Evolutionary conservation across 2,329 filamentous ascomycete genomes (phyloP).

Genomic region (Penicillium expansum): DNA sequence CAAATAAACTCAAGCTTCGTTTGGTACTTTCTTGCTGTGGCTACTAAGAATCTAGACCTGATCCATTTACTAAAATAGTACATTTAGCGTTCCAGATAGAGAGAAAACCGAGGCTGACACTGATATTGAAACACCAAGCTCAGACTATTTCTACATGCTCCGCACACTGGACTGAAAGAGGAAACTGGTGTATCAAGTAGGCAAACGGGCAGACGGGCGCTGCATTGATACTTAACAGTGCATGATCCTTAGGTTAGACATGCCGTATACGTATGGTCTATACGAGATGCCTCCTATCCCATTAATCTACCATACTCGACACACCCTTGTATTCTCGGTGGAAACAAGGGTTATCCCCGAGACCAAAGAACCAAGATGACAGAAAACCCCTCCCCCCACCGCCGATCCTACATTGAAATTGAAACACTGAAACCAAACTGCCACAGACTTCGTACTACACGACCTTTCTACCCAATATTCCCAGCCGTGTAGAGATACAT

Average conservation of each 20-base stretch:
- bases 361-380: not conserved
- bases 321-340: not conserved
- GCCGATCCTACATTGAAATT: not conserved
- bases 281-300: not conserved
- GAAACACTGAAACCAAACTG: not conserved
- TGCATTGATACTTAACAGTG: not conserved
- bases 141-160: not conserved
- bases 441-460: not conserved
- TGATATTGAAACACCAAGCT: not conserved
- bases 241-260: not conserved
- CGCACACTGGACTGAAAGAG: not conserved
- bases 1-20: not conserved
- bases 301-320: not conserved
- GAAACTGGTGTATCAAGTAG: not conserved
- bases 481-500: not conserved
- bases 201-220: not conserved
- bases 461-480: not conserved
- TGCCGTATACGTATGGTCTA: not conserved
- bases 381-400: not conserved
- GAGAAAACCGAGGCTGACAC: not conserved
- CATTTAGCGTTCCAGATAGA: not conserved
- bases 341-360: not conserved
- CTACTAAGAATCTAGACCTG: not conserved
- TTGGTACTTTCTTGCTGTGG: not conserved
- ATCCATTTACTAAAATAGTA: too few relatives aligned